A percentile compares a stretch with the other conserved stretches of the same genome.
Evolutionary conservation across 768 basidiomycete species (phyloP).

Genomic region (Xerocomus brunneocitrinus): DNA sequence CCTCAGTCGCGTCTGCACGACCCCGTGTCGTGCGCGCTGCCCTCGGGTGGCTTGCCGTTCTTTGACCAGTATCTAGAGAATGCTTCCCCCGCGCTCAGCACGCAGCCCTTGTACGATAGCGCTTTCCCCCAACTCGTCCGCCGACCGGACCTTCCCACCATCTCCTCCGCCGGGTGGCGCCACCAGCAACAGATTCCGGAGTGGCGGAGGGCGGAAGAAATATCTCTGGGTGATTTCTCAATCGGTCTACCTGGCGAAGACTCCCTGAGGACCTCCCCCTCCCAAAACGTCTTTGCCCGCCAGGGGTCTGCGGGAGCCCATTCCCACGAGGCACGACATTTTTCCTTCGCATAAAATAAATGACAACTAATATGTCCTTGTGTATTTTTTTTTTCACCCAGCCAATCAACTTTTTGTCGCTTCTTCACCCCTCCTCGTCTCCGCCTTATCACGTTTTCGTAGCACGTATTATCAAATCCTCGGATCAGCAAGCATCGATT

Average conservation of each 20-base stretch:
- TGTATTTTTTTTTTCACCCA: slow-evolving; percentile 26
- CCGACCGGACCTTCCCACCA: slow-evolving; percentile 12
- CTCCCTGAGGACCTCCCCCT: slow-evolving; percentile 25
- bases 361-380: slow-evolving; percentile 16
- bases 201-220: slow-evolving; percentile 42
- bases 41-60: slow-evolving; percentile 34
- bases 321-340: slow-evolving; percentile 49
- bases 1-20: slow-evolving; percentile 25
- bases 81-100: slow-evolving; percentile 35
- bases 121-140: slow-evolving; percentile 26
- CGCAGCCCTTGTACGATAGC: slow-evolving; percentile 33
- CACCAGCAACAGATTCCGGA: slow-evolving; percentile 34
- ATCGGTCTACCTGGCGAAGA: slow-evolving; percentile 27
- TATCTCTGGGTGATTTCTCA: slow-evolving; percentile 18
- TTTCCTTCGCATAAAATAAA: slow-evolving; percentile 1
- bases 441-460: slow-evolving; percentile 83
- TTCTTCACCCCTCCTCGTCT: slow-evolving; percentile 79
- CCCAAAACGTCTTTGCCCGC: slow-evolving; percentile 25
- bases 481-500: slow-evolving; percentile 87
- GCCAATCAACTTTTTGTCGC: slow-evolving; percentile 87
- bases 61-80: slow-evolving; percentile 54
- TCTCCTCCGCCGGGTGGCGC: slow-evolving; percentile 19
- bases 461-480: slow-evolving; percentile 80
- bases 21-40: slow-evolving; percentile 11
- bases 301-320: slow-evolving; percentile 26